Percentiles rank a stretch among this genome's conserved stretches.
Evolutionary conservation across 371 early-diverging fungal species (phyloP).

Genomic region (Coemansia sp.): DNA sequence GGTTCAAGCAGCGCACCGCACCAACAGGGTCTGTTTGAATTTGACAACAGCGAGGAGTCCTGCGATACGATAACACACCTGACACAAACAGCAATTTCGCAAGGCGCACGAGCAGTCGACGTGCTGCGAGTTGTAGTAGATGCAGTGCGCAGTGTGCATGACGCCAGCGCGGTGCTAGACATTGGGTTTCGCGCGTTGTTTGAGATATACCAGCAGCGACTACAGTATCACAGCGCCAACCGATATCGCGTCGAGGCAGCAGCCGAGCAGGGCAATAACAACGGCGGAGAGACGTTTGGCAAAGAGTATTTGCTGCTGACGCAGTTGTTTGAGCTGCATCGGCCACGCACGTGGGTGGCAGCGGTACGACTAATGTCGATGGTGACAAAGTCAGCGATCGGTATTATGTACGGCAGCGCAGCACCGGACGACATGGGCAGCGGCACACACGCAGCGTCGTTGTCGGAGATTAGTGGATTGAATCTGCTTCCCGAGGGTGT

Average conservation of each 20-base stretch:
- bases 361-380: conserved; percentile 45
- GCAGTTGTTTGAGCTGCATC: conserved; percentile 40
- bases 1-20: not conserved
- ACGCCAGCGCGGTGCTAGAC: conserved; percentile 44
- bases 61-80: conserved; percentile 25
- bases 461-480: conserved; percentile 41
- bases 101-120: conserved; percentile 13
- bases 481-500: conserved; percentile 44
- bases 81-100: conserved; percentile 15
- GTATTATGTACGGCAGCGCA: conserved; percentile 45
- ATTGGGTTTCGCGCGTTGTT: conserved; percentile 46
- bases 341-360: conserved; percentile 51
- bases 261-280: not conserved
- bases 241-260: conserved; percentile 18
- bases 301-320: conserved; percentile 43
- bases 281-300: conserved; percentile 26
- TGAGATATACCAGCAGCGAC: conserved; percentile 38
- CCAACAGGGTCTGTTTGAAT: conserved; percentile 23
- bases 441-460: conserved; percentile 37
- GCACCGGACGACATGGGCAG: conserved; percentile 7
- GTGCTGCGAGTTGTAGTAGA: conserved; percentile 37
- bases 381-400: conserved; percentile 44
- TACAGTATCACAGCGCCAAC: conserved; percentile 40
- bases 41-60: conserved; percentile 44
- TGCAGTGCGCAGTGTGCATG: conserved; percentile 43